These are phyloP conservation scores for Tulasnella sp. DNA, from an alignment of 768 basidiomycete genomes.

Conservation along the genomic window DNA sequence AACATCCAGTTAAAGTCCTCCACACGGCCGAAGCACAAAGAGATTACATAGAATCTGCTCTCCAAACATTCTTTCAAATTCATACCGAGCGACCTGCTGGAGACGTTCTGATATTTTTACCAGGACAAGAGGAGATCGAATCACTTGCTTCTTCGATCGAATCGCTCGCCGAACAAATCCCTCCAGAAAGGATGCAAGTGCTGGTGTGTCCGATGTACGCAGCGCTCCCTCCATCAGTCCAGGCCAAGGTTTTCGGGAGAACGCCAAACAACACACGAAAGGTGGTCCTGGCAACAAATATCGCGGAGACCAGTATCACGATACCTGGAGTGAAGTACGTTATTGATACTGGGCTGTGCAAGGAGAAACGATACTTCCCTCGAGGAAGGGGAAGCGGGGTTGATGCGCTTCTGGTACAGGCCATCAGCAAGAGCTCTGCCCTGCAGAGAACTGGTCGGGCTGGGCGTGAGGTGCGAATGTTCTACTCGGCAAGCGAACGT, in stretches of 20 bases:
- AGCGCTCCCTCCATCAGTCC: constrained; percentile 71
- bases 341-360: constrained; percentile 92
- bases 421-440: constrained; percentile 86
- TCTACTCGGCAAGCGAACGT: background rate
- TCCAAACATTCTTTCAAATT: constrained; percentile 92
- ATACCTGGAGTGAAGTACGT: constrained; percentile 95
- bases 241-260: constrained; percentile 70
- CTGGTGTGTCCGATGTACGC: constrained; percentile 80
- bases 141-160: constrained; percentile 71
- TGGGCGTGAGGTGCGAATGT: constrained; percentile 69
- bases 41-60: constrained; percentile 85
- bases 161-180: constrained; percentile 64
- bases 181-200: constrained; percentile 59
- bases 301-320: constrained; percentile 96
- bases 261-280: constrained; percentile 70
- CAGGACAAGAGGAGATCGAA: constrained; percentile 97
- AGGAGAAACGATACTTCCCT: constrained; percentile 85
- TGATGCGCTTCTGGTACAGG: constrained; percentile 76
- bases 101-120: constrained; percentile 90
- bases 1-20: constrained; percentile 83
- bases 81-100: constrained; percentile 76
- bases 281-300: constrained; percentile 94
- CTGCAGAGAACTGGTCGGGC: constrained; percentile 88
- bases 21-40: constrained; percentile 67
- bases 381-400: constrained; percentile 70